Base-by-base conservation (phyloP, 2,329 filamentous ascomycete genomes). In the Fusarium keratoplasticum region DNA sequence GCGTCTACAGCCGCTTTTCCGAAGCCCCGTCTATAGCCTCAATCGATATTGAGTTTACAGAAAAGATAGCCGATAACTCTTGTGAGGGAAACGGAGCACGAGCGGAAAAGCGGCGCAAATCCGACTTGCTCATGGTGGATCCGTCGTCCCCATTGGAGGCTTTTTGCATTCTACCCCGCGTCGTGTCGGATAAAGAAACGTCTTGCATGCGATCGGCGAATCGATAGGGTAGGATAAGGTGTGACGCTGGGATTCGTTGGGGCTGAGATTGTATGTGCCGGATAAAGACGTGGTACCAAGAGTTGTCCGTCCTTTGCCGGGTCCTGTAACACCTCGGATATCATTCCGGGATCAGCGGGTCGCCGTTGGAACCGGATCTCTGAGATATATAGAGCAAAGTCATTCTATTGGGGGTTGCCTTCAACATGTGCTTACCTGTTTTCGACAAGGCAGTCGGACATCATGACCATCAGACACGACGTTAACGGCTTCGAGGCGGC, bases 381-480 rank as follows among this genome's bases (percentile, higher is more conserved):
- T 35, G 14, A 57, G 54, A 57, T 57, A 57, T 57, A 57, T 57
- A 57, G 54, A 33, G 18, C 47, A 7, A 57, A 36, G n/a, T 2
- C 54, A 36, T 33, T 36, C 54, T 57, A 54, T 54, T 54, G 27
- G 47, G 27, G 14, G 47, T 54, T 31, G 7, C 27, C n/a, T 33
- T 54, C 9, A n/a, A 54, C 27, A 31, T 54, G 47, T 33, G 11
- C 47, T 20, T 54, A 31, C 13, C 47, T 31, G 27, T 20, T 52
- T 31, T 47, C 4, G 42, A 40, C 42, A 55, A 31, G 50, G 6
- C 52, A 35, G n/a, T 8, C 50, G 20, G 54, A 38, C 14, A 68
- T 14, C 52, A 77, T 77, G 75, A 76, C 75, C 16, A 77, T 77
- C 33, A 71, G 75, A 68, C 75, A 77, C 61, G 75, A 77, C 7